A percentile compares a stretch with the other conserved stretches of the same genome.
Evolutionary conservation across 1,139 yeast genomes (phyloP).

Genomic region (Kodamaea anthophila): DNA sequence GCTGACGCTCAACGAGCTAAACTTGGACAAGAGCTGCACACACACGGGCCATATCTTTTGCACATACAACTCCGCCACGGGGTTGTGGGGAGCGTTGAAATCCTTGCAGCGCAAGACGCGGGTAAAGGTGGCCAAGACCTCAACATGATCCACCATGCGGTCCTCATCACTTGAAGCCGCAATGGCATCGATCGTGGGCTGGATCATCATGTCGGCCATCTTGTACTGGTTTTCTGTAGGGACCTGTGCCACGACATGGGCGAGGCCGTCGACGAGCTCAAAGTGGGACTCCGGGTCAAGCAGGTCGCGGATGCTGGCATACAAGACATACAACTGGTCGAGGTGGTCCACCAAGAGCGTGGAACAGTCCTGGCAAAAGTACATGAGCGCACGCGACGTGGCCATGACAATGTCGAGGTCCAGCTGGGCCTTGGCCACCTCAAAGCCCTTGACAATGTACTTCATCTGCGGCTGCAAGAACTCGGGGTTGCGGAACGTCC

Average conservation of each 20-base stretch:
- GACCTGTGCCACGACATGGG: constrained; percentile 67
- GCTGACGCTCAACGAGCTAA: constrained; percentile 58
- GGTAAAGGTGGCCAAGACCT: constrained; percentile 66
- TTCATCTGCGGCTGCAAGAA: constrained; percentile 76
- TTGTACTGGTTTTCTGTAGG: constrained; percentile 30
- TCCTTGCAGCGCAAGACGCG: constrained; percentile 45
- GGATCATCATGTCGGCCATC: constrained; percentile 50
- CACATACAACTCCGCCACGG: constrained; percentile 53
- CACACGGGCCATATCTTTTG: constrained; percentile 57
- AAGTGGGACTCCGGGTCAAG: constrained; percentile 67
- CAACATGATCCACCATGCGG: constrained; percentile 61
- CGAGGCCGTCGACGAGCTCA: constrained; percentile 86
- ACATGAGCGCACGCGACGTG: constrained; percentile 91
- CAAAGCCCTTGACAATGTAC: constrained; percentile 78
- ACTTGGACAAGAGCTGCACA: constrained; percentile 42
- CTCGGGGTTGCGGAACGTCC: constrained; percentile 87
- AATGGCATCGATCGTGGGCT: constrained; percentile 50
- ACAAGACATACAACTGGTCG: constrained; percentile 73
- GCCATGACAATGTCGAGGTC: constrained; percentile 63
- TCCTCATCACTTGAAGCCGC: constrained; percentile 11
- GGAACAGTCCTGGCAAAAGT: constrained; percentile 90
- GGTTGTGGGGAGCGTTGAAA: constrained; percentile 34
- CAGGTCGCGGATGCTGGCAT: constrained; percentile 51
- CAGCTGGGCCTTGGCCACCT: constrained; percentile 19
- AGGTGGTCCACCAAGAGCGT: constrained; percentile 57